These are phyloP conservation scores for Mangifera indica DNA, from an alignment of 345 rosid species.

Conservation along the genomic window DNA sequence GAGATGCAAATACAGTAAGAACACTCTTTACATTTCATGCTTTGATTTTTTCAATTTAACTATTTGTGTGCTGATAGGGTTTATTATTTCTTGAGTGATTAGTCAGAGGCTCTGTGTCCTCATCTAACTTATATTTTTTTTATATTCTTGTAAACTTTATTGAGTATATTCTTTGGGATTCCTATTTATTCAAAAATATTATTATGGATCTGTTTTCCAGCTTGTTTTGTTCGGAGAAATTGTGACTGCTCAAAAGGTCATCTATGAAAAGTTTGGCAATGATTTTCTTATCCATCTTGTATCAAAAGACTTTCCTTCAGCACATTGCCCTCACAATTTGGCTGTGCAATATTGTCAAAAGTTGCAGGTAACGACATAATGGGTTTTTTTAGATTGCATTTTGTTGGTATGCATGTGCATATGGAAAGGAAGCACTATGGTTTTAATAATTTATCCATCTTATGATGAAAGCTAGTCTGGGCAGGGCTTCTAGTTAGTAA, in stretches of 20 bases:
- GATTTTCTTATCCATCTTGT: slow-evolving; percentile 63
- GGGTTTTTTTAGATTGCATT: background rate
- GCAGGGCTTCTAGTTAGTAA: background rate
- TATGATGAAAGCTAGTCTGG: background rate
- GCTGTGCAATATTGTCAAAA: slow-evolving; percentile 79
- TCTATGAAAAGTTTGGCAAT: slow-evolving; percentile 89
- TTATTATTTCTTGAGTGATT: too few species aligned
- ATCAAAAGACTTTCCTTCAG: slow-evolving; percentile 53
- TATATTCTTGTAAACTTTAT: background rate
- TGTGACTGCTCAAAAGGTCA: slow-evolving; percentile 82
- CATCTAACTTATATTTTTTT: background rate
- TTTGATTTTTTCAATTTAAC: too few species aligned
- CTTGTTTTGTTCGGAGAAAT: slow-evolving; percentile 80
- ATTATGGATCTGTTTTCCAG: slow-evolving; percentile 42
- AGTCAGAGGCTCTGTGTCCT: too few species aligned
- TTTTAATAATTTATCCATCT: background rate
- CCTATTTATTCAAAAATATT: background rate
- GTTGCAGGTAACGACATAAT: slow-evolving; percentile 61
- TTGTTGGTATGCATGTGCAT: background rate
- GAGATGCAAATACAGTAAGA: slow-evolving; percentile 88
- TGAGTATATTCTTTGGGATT: background rate
- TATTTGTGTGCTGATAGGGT: too few species aligned
- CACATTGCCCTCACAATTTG: slow-evolving; percentile 63
- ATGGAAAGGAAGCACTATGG: background rate
- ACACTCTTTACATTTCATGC: background rate